Evolutionary conservation across 1,139 yeast genomes (phyloP).

Genomic region (Yamadazyma epiphylla): DNA sequence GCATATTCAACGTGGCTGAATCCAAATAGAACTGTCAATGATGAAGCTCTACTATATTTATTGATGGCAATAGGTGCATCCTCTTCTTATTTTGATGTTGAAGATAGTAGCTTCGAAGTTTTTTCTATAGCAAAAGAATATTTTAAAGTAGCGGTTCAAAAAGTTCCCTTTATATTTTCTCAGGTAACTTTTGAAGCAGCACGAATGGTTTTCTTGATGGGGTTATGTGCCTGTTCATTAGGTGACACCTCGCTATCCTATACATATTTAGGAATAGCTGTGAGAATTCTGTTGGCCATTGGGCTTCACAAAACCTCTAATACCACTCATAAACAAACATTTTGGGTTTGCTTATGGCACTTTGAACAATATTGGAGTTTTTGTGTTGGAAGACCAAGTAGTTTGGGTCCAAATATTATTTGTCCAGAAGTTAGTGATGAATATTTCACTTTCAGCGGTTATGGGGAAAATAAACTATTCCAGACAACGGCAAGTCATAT

Average conservation of each 20-base stretch:
- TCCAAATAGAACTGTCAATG: constrained; percentile 7
- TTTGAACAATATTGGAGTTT: constrained; percentile 13
- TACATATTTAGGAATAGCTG: constrained; percentile 9
- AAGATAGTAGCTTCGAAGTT: constrained; percentile 9
- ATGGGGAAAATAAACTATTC: constrained; percentile 4
- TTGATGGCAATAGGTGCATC: constrained; percentile 11
- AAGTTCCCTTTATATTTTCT: constrained; percentile 10
- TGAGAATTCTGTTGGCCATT: constrained; percentile 10
- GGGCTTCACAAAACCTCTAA: constrained; percentile 11
- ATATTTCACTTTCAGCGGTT: constrained; percentile 8
- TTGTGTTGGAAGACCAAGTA: constrained; percentile 11
- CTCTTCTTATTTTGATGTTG: constrained; percentile 10
- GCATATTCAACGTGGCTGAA: constrained; percentile 9
- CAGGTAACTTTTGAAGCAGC: constrained; percentile 11
- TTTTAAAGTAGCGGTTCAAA: constrained; percentile 8
- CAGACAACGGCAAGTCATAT: constrained; percentile 6
- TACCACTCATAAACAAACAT: constrained; percentile 7
- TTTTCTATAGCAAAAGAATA: constrained; percentile 10
- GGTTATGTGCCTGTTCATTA: constrained; percentile 9
- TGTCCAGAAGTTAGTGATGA: constrained; percentile 5
- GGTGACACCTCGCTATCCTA: constrained; percentile 12
- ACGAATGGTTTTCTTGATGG: constrained; percentile 8
- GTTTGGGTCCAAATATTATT: constrained; percentile 6
- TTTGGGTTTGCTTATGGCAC: constrained; percentile 11
- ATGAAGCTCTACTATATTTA: constrained; percentile 10